These are phyloP conservation scores for Aspergillus steynii DNA, from an alignment of 495 filamentous ascomycete genomes.

Conservation along the genomic window DNA sequence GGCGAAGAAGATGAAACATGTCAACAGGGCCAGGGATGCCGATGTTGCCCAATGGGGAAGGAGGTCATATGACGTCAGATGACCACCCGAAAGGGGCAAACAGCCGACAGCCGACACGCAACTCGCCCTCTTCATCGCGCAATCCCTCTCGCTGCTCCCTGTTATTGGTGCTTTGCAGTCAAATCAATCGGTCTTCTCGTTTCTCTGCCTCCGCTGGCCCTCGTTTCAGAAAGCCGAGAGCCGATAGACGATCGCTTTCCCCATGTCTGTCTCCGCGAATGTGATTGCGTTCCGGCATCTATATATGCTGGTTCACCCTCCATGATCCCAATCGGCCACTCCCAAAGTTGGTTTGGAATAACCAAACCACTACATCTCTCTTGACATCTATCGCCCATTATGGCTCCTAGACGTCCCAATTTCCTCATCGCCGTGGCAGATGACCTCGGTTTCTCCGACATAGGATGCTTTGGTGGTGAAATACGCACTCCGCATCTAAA, in stretches of 20 bases:
- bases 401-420: conserved; percentile 53
- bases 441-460: conserved; percentile 64
- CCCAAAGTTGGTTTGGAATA: not conserved
- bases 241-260: not conserved
- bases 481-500: conserved; percentile 64
- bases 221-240: not conserved
- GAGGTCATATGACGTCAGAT: conserved; percentile 7
- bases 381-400: not conserved
- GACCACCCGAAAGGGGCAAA: conserved; percentile 6
- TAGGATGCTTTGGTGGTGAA: conserved; percentile 62
- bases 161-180: too few species aligned
- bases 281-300: not conserved
- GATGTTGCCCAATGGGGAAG: conserved; percentile 10
- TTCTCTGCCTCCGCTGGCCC: not conserved
- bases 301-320: not conserved
- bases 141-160: not conserved
- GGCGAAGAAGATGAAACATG: not conserved
- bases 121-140: not conserved
- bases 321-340: not conserved
- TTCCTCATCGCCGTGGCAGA: conserved; percentile 65
- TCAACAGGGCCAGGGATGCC: not conserved
- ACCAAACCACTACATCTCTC: not conserved
- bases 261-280: not conserved
- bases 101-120: conserved; percentile 9
- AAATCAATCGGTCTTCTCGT: not conserved